phyloP scores from a whole-genome alignment of 2,329 filamentous ascomycete genomes.

The Exophiala aquamarina region DNA sequence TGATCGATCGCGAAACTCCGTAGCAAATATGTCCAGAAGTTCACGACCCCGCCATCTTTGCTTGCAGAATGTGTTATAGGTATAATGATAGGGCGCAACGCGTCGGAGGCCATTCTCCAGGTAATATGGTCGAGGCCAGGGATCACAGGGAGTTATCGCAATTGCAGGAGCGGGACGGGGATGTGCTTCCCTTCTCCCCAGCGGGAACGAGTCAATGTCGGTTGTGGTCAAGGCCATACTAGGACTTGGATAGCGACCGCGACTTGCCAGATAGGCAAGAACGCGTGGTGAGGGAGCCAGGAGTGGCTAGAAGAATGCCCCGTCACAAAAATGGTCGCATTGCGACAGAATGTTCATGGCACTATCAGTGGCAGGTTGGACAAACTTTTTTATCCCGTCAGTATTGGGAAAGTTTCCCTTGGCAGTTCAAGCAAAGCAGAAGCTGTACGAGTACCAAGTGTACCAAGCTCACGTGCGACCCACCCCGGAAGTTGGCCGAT shows the following conservation, averaged over 20 bases:
- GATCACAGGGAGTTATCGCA: slow-evolving; percentile 34
- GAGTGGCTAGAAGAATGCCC: no score
- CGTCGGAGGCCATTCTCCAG: slow-evolving; percentile 80
- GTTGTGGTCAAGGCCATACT: slow-evolving; percentile 38
- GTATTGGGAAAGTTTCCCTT: no score
- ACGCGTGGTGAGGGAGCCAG: slow-evolving; percentile 38
- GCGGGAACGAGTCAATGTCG: slow-evolving; percentile 14
- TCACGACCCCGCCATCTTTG: slow-evolving; percentile 83
- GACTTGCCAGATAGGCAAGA: slow-evolving; percentile 39
- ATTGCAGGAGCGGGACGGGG: slow-evolving; percentile 21
- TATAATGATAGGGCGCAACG: slow-evolving; percentile 84
- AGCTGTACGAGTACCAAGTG: no score
- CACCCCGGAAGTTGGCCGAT: no score
- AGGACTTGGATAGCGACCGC: slow-evolving; percentile 35
- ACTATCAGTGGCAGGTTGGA: no score
- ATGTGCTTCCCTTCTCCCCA: slow-evolving; percentile 11
- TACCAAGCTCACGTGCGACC: no score
- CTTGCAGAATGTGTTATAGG: slow-evolving; percentile 94
- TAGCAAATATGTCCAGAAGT: slow-evolving; percentile 82
- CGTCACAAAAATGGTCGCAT: no score
- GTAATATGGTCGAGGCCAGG: slow-evolving; percentile 72
- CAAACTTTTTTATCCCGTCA: no score
- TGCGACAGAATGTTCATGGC: no score
- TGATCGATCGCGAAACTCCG: slow-evolving; percentile 88
- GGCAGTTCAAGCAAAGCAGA: no score